Evolutionary conservation across 306 rosid species (phyloP).

Genomic region (Begonia loranthoides): DNA sequence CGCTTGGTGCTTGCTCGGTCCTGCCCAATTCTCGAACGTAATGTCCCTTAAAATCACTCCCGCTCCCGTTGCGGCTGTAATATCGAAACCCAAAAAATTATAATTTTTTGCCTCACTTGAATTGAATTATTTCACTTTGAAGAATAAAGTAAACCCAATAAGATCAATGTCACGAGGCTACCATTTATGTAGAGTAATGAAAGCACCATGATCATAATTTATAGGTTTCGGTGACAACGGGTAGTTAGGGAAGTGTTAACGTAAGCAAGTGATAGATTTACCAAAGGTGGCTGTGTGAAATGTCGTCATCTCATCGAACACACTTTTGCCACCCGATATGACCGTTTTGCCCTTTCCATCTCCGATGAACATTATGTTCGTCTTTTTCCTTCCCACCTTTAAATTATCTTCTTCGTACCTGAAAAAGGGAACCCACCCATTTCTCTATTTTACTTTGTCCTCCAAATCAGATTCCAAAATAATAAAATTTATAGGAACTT

Average conservation of each 20-base stretch:
- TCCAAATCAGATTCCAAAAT: too few relatives aligned
- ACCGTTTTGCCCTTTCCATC: constrained; percentile 74
- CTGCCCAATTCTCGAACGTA: constrained; percentile 76
- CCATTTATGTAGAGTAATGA: too few relatives aligned
- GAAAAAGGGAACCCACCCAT: background rate
- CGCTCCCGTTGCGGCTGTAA: constrained; percentile 72
- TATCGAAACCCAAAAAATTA: too few relatives aligned
- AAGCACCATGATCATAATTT: too few relatives aligned
- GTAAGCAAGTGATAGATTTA: constrained; percentile 12
- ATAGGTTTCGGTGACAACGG: too few relatives aligned
- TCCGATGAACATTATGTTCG: constrained; percentile 70
- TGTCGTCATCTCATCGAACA: constrained; percentile 31
- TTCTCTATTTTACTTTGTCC: too few relatives aligned
- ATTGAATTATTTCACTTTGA: too few relatives aligned
- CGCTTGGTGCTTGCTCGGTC: constrained; percentile 73
- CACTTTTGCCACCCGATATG: constrained; percentile 50
- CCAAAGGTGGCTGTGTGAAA: constrained; percentile 93
- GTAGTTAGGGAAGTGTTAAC: too few relatives aligned
- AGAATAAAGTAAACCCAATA: too few relatives aligned
- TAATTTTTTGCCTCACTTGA: too few relatives aligned
- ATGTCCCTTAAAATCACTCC: constrained; percentile 80
- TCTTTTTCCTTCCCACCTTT: constrained; percentile 87
- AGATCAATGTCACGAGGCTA: too few relatives aligned
- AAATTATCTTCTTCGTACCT: constrained; percentile 78
- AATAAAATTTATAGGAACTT: constrained; percentile 5